phyloP scores from a whole-genome alignment of 2,329 filamentous ascomycete species.

The Lachnellula subtilissima region DNA sequence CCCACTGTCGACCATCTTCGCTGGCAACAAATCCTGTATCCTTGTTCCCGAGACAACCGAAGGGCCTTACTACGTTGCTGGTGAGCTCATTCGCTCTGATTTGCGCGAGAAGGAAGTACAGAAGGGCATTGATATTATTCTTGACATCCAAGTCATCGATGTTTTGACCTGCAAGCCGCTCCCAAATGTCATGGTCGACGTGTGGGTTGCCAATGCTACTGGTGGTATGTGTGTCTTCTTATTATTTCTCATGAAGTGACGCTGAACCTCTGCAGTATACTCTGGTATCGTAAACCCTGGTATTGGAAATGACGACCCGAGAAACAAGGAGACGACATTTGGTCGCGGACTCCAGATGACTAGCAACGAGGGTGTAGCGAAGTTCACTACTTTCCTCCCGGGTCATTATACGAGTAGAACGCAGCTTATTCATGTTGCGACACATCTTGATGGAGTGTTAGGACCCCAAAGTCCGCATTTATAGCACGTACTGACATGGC shows the following conservation, averaged over 20 bases:
- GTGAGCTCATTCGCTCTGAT: constrained; percentile 34
- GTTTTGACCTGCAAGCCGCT: constrained; percentile 37
- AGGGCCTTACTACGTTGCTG: constrained; percentile 38
- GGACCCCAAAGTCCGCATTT: background rate
- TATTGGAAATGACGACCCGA: background rate
- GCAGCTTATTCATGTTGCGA: constrained; percentile 44
- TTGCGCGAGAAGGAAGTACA: constrained; percentile 30
- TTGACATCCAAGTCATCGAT: constrained; percentile 37
- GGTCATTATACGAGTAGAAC: constrained; percentile 41
- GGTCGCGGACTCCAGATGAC: constrained; percentile 39
- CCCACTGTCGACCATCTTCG: constrained; percentile 36
- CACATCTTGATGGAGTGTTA: constrained; percentile 36
- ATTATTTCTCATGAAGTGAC: too few relatives aligned
- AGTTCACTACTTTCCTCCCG: constrained; percentile 39
- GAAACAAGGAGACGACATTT: constrained; percentile 24
- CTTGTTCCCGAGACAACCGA: constrained; percentile 49
- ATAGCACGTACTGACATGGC: background rate
- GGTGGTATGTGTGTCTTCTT: constrained; percentile 18
- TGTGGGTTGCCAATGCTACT: constrained; percentile 38
- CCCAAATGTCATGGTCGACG: constrained; percentile 31
- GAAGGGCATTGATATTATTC: constrained; percentile 31
- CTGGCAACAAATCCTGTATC: constrained; percentile 42
- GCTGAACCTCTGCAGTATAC: constrained; percentile 24
- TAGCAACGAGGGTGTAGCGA: constrained; percentile 36
- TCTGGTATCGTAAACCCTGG: constrained; percentile 28